Conservation (phyloP, 2,329 filamentous ascomycete species). For the Graphilbum ipis-grandicollis region DNA sequence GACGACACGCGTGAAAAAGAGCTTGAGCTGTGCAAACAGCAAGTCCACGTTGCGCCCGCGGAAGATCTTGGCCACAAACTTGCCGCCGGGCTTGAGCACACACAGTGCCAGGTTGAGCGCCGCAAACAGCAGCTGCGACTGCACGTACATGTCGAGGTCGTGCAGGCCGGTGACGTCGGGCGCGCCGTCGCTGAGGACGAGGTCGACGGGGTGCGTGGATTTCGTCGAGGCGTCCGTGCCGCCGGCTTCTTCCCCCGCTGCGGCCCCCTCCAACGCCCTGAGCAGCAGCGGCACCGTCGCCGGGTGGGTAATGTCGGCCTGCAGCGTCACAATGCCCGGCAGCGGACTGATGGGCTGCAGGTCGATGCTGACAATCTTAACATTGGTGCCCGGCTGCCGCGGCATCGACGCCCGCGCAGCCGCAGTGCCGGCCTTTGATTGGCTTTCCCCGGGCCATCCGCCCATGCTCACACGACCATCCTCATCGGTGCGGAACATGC, state of each 20-base stretch:
- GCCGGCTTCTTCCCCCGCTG: slow-evolving; percentile 9
- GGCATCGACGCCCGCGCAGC: slow-evolving; percentile 6
- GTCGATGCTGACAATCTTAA: slow-evolving; percentile 92
- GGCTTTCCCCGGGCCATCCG: not conserved
- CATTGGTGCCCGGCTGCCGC: slow-evolving; percentile 35
- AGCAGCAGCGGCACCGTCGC: slow-evolving; percentile 84
- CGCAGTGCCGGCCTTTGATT: slow-evolving; percentile 6
- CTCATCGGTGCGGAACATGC: slow-evolving; percentile 14
- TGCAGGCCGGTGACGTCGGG: slow-evolving; percentile 94
- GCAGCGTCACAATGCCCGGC: slow-evolving; percentile 78
- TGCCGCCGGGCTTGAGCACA: slow-evolving; percentile 71
- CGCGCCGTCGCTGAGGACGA: slow-evolving; percentile 88
- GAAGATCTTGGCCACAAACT: slow-evolving; percentile 97
- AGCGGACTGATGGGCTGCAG: slow-evolving; percentile 90
- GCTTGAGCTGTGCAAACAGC: slow-evolving; percentile 81
- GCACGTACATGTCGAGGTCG: slow-evolving; percentile 95
- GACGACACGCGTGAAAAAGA: slow-evolving; percentile 73
- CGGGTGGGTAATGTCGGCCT: slow-evolving; percentile 93
- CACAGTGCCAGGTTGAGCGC: slow-evolving; percentile 87
- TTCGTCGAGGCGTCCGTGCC: not conserved
- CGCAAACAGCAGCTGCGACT: slow-evolving; percentile 86
- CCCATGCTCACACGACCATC: not conserved
- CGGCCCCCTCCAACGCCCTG: slow-evolving; percentile 56
- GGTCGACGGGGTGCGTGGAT: slow-evolving; percentile 64
- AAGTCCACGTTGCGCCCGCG: slow-evolving; percentile 88